Conservation (phyloP, 1,284 basidiomycete species). For the Ceratobasidium sp. region DNA sequence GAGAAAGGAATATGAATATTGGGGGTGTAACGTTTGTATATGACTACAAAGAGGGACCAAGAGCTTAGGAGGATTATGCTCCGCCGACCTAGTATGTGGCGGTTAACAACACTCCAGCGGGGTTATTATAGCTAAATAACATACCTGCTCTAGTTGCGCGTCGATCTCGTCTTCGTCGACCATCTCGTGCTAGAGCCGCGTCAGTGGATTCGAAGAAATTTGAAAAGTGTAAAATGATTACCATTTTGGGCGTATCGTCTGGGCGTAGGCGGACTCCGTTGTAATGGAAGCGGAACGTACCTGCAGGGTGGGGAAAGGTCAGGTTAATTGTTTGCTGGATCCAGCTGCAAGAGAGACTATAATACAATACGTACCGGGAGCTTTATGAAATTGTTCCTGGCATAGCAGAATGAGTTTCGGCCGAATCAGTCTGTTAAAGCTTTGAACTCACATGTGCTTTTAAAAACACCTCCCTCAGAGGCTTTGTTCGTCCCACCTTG, state of each 20-base stretch:
- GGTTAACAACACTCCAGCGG: background rate
- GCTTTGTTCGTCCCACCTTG: conserved; percentile 31
- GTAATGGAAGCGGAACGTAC: conserved; percentile 37
- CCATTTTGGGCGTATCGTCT: conserved; percentile 41
- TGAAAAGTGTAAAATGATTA: background rate
- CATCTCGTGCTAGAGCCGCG: conserved; percentile 33
- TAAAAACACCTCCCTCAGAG: conserved; percentile 17
- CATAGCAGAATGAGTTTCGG: background rate
- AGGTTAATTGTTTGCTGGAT: background rate
- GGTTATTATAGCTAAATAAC: background rate
- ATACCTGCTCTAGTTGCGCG: conserved; percentile 36
- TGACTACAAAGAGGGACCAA: background rate
- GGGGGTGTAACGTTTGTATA: background rate
- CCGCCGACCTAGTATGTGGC: background rate
- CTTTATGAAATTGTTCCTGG: conserved; percentile 43
- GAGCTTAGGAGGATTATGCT: background rate
- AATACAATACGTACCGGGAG: conserved; percentile 8
- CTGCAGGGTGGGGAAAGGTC: background rate
- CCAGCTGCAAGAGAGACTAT: background rate
- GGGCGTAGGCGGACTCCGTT: conserved; percentile 16
- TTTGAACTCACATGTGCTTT: conserved; percentile 30
- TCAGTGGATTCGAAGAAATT: background rate
- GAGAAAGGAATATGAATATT: background rate
- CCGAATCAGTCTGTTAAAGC: background rate
- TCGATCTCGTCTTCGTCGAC: conserved; percentile 40